A percentile compares a stretch with the other conserved stretches of the same genome.
These are phyloP conservation scores for Phytophthora megakarya DNA, from an alignment of 352 stramenopile species.

Conservation along the genomic window DNA sequence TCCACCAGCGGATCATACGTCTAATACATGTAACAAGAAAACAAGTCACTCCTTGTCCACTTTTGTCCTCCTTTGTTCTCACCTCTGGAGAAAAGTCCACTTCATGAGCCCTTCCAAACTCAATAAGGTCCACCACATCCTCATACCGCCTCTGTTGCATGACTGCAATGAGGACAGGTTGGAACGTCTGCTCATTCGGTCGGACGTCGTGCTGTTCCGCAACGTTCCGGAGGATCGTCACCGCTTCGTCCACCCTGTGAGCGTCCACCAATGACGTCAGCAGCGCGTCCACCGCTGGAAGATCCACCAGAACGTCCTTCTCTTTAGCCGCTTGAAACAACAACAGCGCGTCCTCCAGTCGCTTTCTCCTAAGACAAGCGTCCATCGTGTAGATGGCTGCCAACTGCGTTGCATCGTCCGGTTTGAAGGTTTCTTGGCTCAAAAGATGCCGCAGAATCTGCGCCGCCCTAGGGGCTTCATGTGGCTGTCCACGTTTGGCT, in stretches of 20 bases:
- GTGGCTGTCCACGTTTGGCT: conserved; percentile 46
- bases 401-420: conserved; percentile 68
- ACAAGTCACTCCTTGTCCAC: background rate
- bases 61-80: background rate
- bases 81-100: conserved; percentile 65
- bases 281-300: conserved; percentile 59
- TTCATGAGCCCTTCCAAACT: conserved; percentile 49
- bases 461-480: conserved; percentile 34
- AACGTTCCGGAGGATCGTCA: conserved; percentile 45
- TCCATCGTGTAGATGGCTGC: conserved; percentile 74
- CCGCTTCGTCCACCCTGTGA: conserved; percentile 48
- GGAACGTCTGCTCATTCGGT: conserved; percentile 59
- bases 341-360: conserved; percentile 55
- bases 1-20: conserved; percentile 71
- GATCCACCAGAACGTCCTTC: conserved; percentile 54
- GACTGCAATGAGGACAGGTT: conserved; percentile 48
- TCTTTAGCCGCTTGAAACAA: conserved; percentile 55
- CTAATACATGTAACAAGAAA: conserved; percentile 38
- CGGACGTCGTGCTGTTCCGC: conserved; percentile 49
- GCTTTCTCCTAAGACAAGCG: conserved; percentile 52
- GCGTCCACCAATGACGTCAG: conserved; percentile 49
- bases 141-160: conserved; percentile 58
- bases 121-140: conserved; percentile 53
- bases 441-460: conserved; percentile 44
- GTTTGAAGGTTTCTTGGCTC: conserved; percentile 33